phyloP scores from a whole-genome alignment of 1,284 basidiomycete genomes.

The Sporisorium sorghi region DNA sequence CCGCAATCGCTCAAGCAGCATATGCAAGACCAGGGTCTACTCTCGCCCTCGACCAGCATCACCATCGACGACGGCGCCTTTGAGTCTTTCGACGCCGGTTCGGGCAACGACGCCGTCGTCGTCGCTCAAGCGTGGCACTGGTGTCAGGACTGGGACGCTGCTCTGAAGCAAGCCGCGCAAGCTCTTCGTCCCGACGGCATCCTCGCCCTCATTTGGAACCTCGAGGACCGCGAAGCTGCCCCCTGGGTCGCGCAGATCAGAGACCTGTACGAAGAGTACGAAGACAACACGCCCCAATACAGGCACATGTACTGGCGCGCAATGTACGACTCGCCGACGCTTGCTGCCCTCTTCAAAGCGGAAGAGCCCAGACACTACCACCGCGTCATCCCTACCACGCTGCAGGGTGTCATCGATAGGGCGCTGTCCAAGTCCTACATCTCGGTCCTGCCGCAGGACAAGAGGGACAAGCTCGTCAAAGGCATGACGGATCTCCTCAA shows the following conservation, averaged over 20 bases:
- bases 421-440: slow-evolving; percentile 63
- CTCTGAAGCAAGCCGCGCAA: slow-evolving; percentile 45
- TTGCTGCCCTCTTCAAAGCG: slow-evolving; percentile 30
- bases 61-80: slow-evolving; percentile 56
- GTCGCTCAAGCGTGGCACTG: slow-evolving; percentile 67
- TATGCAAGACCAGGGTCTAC: slow-evolving; percentile 40
- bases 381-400: slow-evolving; percentile 56
- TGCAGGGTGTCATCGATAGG: slow-evolving; percentile 52
- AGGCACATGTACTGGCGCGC: slow-evolving; percentile 62
- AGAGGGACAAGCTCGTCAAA: slow-evolving; percentile 37
- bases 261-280: slow-evolving; percentile 61
- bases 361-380: slow-evolving; percentile 42
- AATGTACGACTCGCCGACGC: slow-evolving; percentile 57
- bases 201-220: slow-evolving; percentile 65
- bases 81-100: slow-evolving; percentile 51
- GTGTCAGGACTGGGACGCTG: slow-evolving; percentile 57
- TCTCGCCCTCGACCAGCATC: slow-evolving; percentile 38
- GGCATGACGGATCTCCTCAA: slow-evolving; percentile 37
- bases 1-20: slow-evolving; percentile 21
- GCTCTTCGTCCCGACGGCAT: slow-evolving; percentile 52
- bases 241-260: slow-evolving; percentile 61
- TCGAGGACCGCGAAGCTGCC: slow-evolving; percentile 63
- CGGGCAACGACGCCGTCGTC: slow-evolving; percentile 54
- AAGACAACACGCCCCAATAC: slow-evolving; percentile 63
- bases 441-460: slow-evolving; percentile 47